Conservation (phyloP, 1,284 basidiomycete species). For the Macrocybe sp. region DNA sequence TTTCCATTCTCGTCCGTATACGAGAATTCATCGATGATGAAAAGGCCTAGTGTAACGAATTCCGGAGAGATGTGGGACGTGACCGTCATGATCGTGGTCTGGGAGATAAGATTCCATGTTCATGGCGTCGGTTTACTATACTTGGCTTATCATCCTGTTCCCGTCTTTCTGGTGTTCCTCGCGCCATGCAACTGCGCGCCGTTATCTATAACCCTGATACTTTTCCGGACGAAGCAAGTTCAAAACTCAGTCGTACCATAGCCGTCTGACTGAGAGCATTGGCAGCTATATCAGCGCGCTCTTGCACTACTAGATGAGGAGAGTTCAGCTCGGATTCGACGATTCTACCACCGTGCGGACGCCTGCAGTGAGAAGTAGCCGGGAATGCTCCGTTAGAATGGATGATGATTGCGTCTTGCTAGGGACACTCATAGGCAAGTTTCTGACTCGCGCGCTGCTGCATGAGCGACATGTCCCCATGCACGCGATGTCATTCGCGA, state of each 20-base stretch:
- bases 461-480: slow-evolving; percentile 46
- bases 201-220: slow-evolving; percentile 42
- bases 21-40: slow-evolving; percentile 83
- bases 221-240: slow-evolving; percentile 52
- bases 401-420: neutral
- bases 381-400: neutral
- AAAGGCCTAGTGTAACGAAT: slow-evolving; percentile 78
- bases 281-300: slow-evolving; percentile 53
- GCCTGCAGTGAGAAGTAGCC: slow-evolving; percentile 53
- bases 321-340: slow-evolving; percentile 48
- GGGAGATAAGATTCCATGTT: slow-evolving; percentile 1
- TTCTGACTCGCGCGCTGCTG: slow-evolving; percentile 61
- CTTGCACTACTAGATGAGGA: slow-evolving; percentile 51
- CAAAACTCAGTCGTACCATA: neutral
- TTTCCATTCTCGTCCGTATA: slow-evolving; percentile 54
- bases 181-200: slow-evolving; percentile 52
- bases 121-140: neutral
- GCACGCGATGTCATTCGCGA: slow-evolving; percentile 43
- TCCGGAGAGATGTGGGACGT: slow-evolving; percentile 8
- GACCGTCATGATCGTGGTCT: slow-evolving; percentile 13
- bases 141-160: neutral
- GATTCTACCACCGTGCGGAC: slow-evolving; percentile 67
- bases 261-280: slow-evolving; percentile 3
- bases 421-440: slow-evolving; percentile 71
- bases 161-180: neutral